A percentile compares a stretch with the other conserved stretches of the same genome.
Conservation (phyloP, 805 yeast genomes). For the Kuraishia floccosa region DNA sequence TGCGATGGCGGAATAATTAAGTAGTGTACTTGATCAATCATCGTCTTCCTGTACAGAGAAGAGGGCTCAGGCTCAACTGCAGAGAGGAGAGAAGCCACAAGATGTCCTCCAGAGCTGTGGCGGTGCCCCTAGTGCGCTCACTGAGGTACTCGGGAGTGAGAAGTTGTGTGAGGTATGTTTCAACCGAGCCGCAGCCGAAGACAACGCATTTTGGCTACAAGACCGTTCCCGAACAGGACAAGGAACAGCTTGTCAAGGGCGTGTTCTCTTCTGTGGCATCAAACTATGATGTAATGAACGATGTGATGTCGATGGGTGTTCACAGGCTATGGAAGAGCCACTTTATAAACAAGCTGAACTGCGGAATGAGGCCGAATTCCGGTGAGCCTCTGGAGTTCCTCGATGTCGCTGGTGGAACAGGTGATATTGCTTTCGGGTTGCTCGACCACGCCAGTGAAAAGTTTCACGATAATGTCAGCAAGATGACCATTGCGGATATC, state of each 20-base stretch:
- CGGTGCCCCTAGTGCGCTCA: no score
- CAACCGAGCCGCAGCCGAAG: slow-evolving; percentile 7
- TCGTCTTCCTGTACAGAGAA: no score
- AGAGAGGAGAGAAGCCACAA: no score
- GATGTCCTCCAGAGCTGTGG: no score
- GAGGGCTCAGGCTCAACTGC: no score
- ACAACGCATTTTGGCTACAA: slow-evolving; percentile 94
- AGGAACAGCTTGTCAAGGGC: slow-evolving; percentile 72
- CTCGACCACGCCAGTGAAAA: slow-evolving; percentile 79
- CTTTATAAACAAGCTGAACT: slow-evolving; percentile 78
- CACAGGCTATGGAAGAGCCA: slow-evolving; percentile 94
- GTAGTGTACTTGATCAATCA: no score
- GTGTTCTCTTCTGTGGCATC: slow-evolving; percentile 94
- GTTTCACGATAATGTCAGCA: slow-evolving; percentile 62
- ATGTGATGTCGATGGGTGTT: slow-evolving; percentile 92
- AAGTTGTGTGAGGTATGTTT: no score
- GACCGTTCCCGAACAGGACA: slow-evolving; percentile 68
- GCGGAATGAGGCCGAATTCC: slow-evolving; percentile 85
- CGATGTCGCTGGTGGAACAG: slow-evolving; percentile 98
- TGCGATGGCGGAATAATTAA: no score
- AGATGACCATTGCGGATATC: slow-evolving; percentile 90
- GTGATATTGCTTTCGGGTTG: slow-evolving; percentile 94
- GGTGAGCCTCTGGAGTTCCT: slow-evolving; percentile 68
- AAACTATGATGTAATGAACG: slow-evolving; percentile 94
- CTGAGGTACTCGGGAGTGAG: no score